phyloP scores from a whole-genome alignment of 2,329 filamentous ascomycete species.

The Ascochyta rabiei region DNA sequence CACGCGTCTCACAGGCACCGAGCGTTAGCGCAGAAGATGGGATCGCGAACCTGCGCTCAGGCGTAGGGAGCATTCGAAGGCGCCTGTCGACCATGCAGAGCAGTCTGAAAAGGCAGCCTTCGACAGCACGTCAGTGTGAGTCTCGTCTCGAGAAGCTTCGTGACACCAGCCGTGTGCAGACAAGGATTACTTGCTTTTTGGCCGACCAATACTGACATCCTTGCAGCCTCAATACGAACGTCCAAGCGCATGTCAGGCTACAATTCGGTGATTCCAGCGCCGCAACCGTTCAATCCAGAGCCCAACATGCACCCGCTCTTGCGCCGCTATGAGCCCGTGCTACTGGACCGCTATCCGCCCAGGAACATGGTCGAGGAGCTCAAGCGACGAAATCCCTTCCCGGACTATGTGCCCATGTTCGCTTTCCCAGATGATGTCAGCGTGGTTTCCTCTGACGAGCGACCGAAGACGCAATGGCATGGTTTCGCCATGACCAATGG shows the following conservation, averaged over 20 bases:
- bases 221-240: constrained; percentile 71
- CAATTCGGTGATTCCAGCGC: constrained; percentile 94
- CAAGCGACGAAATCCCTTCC: constrained; percentile 81
- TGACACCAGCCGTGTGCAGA: constrained; percentile 8
- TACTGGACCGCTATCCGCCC: constrained; percentile 91
- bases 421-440: constrained; percentile 98
- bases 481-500: constrained; percentile 97
- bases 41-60: constrained; percentile 59
- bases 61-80: constrained; percentile 85
- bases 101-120: constrained; percentile 86
- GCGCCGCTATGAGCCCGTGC: constrained; percentile 91
- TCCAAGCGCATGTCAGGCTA: constrained; percentile 93
- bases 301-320: constrained; percentile 96
- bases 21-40: constrained; percentile 56
- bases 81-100: constrained; percentile 93
- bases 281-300: constrained; percentile 86
- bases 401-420: constrained; percentile 99
- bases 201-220: constrained; percentile 32
- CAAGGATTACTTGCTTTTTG: constrained; percentile 31
- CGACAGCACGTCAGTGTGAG: constrained; percentile 75
- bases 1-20: constrained; percentile 67
- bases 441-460: constrained; percentile 92
- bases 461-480: constrained; percentile 96
- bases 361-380: constrained; percentile 81
- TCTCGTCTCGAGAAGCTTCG: constrained; percentile 23